These are phyloP conservation scores for Acanthamoeba lenticulata DNA, from an alignment of 208 protist genomes.

Conservation along the genomic window DNA sequence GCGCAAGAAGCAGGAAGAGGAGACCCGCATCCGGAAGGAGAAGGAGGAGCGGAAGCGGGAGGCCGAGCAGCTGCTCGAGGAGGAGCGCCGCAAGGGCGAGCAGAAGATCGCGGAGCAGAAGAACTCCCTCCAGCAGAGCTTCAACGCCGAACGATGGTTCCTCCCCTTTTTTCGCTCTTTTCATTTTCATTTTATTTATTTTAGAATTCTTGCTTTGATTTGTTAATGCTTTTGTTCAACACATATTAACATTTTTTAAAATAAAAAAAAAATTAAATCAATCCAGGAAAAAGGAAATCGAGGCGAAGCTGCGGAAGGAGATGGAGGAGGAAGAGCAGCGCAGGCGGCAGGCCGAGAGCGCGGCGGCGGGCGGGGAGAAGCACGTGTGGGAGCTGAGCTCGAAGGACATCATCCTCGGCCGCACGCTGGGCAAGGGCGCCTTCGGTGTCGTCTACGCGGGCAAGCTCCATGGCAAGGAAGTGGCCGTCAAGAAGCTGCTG, in stretches of 20 bases:
- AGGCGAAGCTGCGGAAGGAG: not conserved
- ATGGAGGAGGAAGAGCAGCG: not conserved
- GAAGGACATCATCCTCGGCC: conserved; percentile 24
- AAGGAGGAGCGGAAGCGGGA: not conserved
- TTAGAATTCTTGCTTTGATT: too few species aligned
- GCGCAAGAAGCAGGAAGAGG: conserved; percentile 19
- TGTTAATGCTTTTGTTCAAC: too few species aligned
- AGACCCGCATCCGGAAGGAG: not conserved
- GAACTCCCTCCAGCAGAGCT: not conserved
- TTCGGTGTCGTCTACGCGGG: conserved; percentile 54
- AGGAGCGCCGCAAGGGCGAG: not conserved
- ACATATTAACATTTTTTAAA: too few species aligned
- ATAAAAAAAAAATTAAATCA: too few species aligned
- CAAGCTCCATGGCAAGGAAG: conserved; percentile 60
- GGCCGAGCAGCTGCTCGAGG: not conserved
- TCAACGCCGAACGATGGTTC: conserved; percentile 19
- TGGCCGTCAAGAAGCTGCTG: conserved; percentile 54
- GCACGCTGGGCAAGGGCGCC: conserved; percentile 10
- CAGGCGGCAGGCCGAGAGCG: not conserved
- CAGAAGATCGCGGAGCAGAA: conserved; percentile 16
- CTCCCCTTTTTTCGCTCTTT: not conserved
- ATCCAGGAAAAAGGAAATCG: conserved; percentile 25
- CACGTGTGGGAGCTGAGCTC: conserved; percentile 52
- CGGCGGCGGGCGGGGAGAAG: not conserved
- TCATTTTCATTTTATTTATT: too few species aligned